phyloP scores from a whole-genome alignment of 805 yeast species.

The Metschnikowia drakensbergensis region DNA sequence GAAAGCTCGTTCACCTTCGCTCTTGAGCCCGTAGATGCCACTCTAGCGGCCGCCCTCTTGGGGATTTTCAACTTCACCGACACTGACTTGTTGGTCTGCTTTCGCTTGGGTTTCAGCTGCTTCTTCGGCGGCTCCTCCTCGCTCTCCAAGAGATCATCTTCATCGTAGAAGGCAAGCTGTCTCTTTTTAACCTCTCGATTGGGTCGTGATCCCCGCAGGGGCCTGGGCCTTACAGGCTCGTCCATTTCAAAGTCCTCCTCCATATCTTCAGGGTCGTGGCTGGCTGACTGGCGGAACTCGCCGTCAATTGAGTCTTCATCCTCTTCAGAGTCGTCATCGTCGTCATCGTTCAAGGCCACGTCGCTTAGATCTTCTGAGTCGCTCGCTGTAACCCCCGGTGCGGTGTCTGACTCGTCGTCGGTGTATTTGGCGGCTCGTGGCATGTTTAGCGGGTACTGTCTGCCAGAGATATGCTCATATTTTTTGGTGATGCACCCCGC shows the following conservation, averaged over 20 bases:
- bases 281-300: slow-evolving; percentile 1
- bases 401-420: slow-evolving; percentile 15
- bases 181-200: slow-evolving; percentile 32
- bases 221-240: slow-evolving; percentile 9
- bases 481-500: not conserved
- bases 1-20: slow-evolving; percentile 21
- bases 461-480: not conserved
- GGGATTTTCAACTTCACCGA: slow-evolving; percentile 15
- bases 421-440: slow-evolving; percentile 5
- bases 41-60: slow-evolving; percentile 8
- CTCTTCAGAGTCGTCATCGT: slow-evolving; percentile 9
- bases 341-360: slow-evolving; percentile 12
- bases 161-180: slow-evolving; percentile 37
- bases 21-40: not conserved
- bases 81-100: slow-evolving; percentile 15
- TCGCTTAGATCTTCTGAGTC: slow-evolving; percentile 18
- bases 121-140: slow-evolving; percentile 19
- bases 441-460: not conserved
- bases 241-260: slow-evolving; percentile 11
- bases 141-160: slow-evolving; percentile 28
- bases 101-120: slow-evolving; percentile 9
- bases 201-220: slow-evolving; percentile 12
- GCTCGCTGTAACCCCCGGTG: slow-evolving; percentile 6
- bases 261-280: slow-evolving; percentile 7
- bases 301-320: slow-evolving; percentile 10